Base-by-base conservation (phyloP, 805 yeast species). In the Candida yuanshanica region DNA sequence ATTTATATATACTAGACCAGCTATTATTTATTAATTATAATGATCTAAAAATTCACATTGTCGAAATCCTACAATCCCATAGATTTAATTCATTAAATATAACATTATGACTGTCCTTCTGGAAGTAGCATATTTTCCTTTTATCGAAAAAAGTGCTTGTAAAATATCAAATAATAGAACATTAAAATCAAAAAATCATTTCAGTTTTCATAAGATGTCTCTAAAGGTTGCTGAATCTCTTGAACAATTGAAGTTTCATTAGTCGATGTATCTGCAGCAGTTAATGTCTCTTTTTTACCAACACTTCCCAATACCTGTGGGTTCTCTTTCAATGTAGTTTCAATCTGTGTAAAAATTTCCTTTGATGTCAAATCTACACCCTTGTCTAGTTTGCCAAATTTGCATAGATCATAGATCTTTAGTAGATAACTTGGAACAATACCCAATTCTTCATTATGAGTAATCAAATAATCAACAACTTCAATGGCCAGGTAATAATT, bases 401-500 rank as follows among this genome's bases (percentile, higher is more conserved):
- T 38, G 20, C 62, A 49, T 7, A 45, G 31, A 9, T 46, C 47
- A 27, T 49, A 38, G 38, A 48, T 35, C 50, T 60, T 48, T 42
- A 61, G 44, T 67, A 75, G 18, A 68, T 74, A 51, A 74, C 68
- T 36, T 13, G 99, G 98, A 32, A 91, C 81, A 39, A 79, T 69
- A 31, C 88, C 75, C 46, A 91, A 73, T 43, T 84, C 85, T 48
- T 84, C 90, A 58, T 86, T 89, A 45, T 79, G 72, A 44, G 85
- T 85, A 47, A 93, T 89, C 59, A 93, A 67, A 48, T 79, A 78
- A 59, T 87, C 85, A 26, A 93, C 82, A 24, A 89, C 91, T 59
- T 91, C 98, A 56, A 93, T 90, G 1, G 95, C 95, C 49, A 88
- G 67, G 56, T 90, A 86, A 57, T 90, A 89, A 20, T 77, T 75